phyloP scores from a whole-genome alignment of 345 rosid genomes.

The Eutrema heterophyllum region DNA sequence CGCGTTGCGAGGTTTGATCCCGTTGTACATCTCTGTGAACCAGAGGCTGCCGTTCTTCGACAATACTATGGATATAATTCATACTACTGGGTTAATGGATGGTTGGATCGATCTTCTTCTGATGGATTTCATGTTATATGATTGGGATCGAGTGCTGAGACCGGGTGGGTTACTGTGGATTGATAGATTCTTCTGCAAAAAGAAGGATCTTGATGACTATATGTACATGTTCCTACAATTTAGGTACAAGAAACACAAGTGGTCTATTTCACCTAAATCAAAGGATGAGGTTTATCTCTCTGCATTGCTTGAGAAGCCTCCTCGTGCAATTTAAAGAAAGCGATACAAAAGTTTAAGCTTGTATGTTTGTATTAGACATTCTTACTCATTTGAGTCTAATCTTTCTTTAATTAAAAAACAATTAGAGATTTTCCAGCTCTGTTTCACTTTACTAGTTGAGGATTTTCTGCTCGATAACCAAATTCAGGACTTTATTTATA shows the following conservation, averaged over 20 bases:
- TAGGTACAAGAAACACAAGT: conserved; percentile 80
- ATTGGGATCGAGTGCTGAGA: conserved; percentile 83
- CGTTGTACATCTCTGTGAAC: conserved; percentile 63
- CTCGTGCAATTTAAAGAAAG: conserved; percentile 51
- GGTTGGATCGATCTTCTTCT: conserved; percentile 75
- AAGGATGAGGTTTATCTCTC: conserved; percentile 69
- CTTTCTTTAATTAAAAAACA: not conserved
- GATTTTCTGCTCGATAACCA: not conserved
- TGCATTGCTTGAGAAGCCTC: conserved; percentile 84
- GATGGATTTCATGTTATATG: conserved; percentile 77
- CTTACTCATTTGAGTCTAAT: not conserved
- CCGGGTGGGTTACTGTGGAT: conserved; percentile 91
- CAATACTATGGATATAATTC: conserved; percentile 86
- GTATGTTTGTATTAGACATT: not conserved
- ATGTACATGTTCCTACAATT: conserved; percentile 90
- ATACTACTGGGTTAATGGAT: conserved; percentile 63
- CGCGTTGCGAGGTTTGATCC: conserved; percentile 75
- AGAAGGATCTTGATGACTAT: conserved; percentile 74
- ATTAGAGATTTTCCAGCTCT: not conserved
- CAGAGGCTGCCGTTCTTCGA: conserved; percentile 89
- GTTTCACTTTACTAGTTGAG: not conserved
- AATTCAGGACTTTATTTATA: not conserved
- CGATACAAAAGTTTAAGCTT: not conserved
- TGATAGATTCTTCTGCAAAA: conserved; percentile 69
- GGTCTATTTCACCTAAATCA: conserved; percentile 69